Evolutionary conservation across 1,139 yeast genomes (phyloP), one percentile per base, ranked within the genome.

Genomic region (Hemisphaericaspora subhashii): DNA sequence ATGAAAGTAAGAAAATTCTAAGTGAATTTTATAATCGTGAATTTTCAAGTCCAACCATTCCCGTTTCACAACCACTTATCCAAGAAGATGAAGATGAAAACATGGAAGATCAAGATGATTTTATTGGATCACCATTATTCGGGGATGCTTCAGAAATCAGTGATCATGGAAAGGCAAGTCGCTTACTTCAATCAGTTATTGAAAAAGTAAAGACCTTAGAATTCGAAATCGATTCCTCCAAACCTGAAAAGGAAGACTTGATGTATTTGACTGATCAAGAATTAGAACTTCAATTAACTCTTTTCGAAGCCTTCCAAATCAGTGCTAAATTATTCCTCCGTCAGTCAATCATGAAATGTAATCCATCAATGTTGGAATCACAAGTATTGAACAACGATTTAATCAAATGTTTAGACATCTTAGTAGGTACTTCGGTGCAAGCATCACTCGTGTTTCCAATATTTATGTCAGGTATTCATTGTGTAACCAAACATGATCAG

Each of bases 381-480:
- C 89, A 82, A 49, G 69, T 76, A 28, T 60, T 85, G 31, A 68
- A 77, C 27, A 69, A 71, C 39, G 81, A 81, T 45, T 63, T 85
- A 39, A 57, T 75, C 24, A 70, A 75, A 41, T 72, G 84, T 42
- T 59, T 86, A 24, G 88, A 83, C 51, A 68, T 79, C 4, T 70
- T 86, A 3, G 57, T 86, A 31, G 86, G 79, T 2, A 72, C 90
- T 0, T 74, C 79, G 1, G 84, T 84, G 25, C 90, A 85, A 52
- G 82, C 87, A 5, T 78, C 85, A 3, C 60, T 85, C 14, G 83
- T 84, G 32, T 85, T 86, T 58, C 95, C 95, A 0, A 60, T 84
- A 46, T 86, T 86, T 54, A 79, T 86, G 24, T 83, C 89, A 0
- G 92, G 94, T 1, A 75, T 86, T 50, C 83, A 81, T 55, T 77